Evolutionary conservation across 495 filamentous ascomycete genomes (phyloP).

Genomic region (Daldinia grandis): DNA sequence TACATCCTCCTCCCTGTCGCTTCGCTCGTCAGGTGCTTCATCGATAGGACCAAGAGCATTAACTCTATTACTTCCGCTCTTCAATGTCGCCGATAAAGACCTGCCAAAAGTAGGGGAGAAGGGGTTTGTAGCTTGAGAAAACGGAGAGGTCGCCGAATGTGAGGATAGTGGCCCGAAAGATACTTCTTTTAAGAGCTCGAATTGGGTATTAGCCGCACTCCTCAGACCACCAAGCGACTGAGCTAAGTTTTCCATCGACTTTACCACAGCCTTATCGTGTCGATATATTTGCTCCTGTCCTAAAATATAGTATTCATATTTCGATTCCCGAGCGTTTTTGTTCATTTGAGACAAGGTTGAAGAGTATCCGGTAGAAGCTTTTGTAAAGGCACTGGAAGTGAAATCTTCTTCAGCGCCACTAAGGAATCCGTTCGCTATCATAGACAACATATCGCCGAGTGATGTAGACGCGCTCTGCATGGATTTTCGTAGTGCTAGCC

Average conservation of each 20-base stretch:
- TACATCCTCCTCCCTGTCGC: conserved; percentile 53
- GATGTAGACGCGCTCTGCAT: conserved; percentile 79
- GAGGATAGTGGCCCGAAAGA: conserved; percentile 31
- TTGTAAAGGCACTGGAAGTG: conserved; percentile 66
- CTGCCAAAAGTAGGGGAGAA: conserved; percentile 47
- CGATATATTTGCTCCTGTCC: conserved; percentile 86
- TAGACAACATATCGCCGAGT: conserved; percentile 79
- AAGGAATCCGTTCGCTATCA: conserved; percentile 86
- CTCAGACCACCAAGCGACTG: conserved; percentile 92
- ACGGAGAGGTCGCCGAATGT: conserved; percentile 1
- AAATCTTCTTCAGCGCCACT: conserved; percentile 85
- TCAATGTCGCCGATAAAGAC: conserved; percentile 46
- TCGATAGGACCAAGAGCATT: conserved; percentile 67
- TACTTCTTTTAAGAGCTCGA: conserved; percentile 76
- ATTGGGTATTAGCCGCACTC: conserved; percentile 89
- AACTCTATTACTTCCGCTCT: conserved; percentile 43
- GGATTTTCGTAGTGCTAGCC: conserved; percentile 75
- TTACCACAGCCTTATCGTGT: conserved; percentile 79
- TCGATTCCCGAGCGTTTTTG: conserved; percentile 85
- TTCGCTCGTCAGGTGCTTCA: conserved; percentile 70
- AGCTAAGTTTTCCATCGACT: conserved; percentile 84
- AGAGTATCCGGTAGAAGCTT: conserved; percentile 71
- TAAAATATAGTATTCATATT: conserved; percentile 85
- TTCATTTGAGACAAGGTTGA: conserved; percentile 75
- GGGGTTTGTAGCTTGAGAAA: conserved; percentile 46